Conservation (phyloP, 352 stramenopile genomes). For the Phytophthora europaea region DNA sequence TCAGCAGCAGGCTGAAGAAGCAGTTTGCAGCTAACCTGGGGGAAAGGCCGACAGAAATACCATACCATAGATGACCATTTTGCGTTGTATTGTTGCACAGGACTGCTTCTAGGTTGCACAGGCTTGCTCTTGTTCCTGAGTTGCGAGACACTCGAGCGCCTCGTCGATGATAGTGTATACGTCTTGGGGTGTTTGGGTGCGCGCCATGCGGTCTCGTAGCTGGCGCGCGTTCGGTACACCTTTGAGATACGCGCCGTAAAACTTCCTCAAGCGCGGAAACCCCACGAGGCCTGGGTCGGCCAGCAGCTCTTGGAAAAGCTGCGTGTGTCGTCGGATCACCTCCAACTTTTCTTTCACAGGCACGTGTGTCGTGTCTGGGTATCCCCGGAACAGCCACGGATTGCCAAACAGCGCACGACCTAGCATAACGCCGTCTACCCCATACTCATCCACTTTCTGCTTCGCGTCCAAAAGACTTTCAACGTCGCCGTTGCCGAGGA, state of each 20-base stretch:
- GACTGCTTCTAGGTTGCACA: conserved; percentile 7
- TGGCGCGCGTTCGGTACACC: conserved; percentile 78
- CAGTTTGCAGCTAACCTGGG: conserved; percentile 28
- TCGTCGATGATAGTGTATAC: conserved; percentile 73
- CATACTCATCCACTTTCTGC: conserved; percentile 75
- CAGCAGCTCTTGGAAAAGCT: conserved; percentile 78
- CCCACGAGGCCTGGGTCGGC: conserved; percentile 51
- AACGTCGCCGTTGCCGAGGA: conserved; percentile 87
- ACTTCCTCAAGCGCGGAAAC: conserved; percentile 85
- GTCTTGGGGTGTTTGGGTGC: conserved; percentile 56
- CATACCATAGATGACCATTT: conserved; percentile 30
- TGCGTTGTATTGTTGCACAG: conserved; percentile 13
- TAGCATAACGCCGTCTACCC: conserved; percentile 84
- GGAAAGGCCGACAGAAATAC: conserved; percentile 2
- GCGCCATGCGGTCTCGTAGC: conserved; percentile 65
- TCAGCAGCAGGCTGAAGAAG: conserved; percentile 22
- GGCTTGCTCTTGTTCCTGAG: conserved; percentile 34
- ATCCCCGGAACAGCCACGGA: conserved; percentile 84
- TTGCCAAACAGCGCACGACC: conserved; percentile 84
- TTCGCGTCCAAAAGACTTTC: conserved; percentile 67
- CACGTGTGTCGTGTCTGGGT: conserved; percentile 62
- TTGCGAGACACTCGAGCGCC: conserved; percentile 43
- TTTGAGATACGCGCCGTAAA: conserved; percentile 81
- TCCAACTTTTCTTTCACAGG: conserved; percentile 60
- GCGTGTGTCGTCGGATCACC: conserved; percentile 71